Evolutionary conservation across 805 yeast genomes (phyloP).

Genomic region (Candida pseudofarinosa): DNA sequence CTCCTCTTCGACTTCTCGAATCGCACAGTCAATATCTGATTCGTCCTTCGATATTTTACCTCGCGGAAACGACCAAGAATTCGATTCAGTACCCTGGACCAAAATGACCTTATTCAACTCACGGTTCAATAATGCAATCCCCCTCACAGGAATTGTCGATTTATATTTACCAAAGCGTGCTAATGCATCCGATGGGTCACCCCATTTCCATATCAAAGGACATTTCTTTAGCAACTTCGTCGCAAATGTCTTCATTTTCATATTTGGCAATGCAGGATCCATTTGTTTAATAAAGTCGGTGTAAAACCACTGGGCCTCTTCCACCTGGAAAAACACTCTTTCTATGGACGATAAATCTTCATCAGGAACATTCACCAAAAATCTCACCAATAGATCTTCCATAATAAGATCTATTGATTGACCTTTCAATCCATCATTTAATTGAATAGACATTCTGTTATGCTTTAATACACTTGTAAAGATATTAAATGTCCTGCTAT

Average conservation of each 20-base stretch:
- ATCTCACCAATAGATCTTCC: slow-evolving; percentile 85
- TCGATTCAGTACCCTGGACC: slow-evolving; percentile 79
- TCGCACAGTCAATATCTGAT: slow-evolving; percentile 80
- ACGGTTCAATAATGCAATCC: slow-evolving; percentile 81
- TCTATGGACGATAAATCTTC: slow-evolving; percentile 81
- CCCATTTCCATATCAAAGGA: slow-evolving; percentile 82
- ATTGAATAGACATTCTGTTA: slow-evolving; percentile 52
- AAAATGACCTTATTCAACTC: slow-evolving; percentile 66
- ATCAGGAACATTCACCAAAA: slow-evolving; percentile 85
- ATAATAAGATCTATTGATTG: slow-evolving; percentile 68
- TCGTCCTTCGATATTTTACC: slow-evolving; percentile 96
- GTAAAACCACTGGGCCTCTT: slow-evolving; percentile 98
- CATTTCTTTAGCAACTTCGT: slow-evolving; percentile 62
- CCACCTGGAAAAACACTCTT: slow-evolving; percentile 87
- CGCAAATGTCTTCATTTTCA: slow-evolving; percentile 76
- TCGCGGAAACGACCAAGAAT: slow-evolving; percentile 91
- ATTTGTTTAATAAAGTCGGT: slow-evolving; percentile 72
- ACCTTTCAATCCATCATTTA: slow-evolving; percentile 52
- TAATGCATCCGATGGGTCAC: slow-evolving; percentile 75
- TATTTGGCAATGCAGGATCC: slow-evolving; percentile 70
- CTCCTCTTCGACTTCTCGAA: slow-evolving; percentile 90
- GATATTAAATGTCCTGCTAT: neutral
- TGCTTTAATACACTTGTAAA: neutral
- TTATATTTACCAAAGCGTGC: slow-evolving; percentile 80
- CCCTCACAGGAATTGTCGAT: slow-evolving; percentile 90